Percentiles rank a stretch among this genome's conserved stretches.
Conservation (phyloP, 2,329 filamentous ascomycete species). For the Phialophora expanda region DNA sequence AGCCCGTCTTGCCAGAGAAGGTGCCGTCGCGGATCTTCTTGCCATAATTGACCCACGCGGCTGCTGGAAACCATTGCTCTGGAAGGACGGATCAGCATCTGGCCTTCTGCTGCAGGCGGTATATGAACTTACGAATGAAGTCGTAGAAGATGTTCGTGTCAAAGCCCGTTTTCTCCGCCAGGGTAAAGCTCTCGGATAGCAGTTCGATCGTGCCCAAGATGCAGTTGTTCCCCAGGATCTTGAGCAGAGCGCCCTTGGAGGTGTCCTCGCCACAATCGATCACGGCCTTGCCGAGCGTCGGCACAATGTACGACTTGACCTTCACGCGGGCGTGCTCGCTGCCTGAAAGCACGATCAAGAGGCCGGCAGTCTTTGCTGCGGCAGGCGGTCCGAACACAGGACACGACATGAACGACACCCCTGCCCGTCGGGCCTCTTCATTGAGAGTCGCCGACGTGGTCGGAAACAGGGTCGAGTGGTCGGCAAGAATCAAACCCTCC, state of each 20-base stretch:
- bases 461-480: slow-evolving; percentile 22
- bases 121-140: slow-evolving; percentile 13
- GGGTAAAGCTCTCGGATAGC: slow-evolving; percentile 18
- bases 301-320: slow-evolving; percentile 22
- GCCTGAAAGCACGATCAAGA: slow-evolving; percentile 19
- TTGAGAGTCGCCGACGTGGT: slow-evolving; percentile 16
- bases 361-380: slow-evolving; percentile 18
- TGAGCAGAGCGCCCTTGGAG: slow-evolving; percentile 17
- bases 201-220: slow-evolving; percentile 22
- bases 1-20: slow-evolving; percentile 21
- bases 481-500: slow-evolving; percentile 8
- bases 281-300: slow-evolving; percentile 19
- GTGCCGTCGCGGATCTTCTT: slow-evolving; percentile 20
- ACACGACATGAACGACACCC: slow-evolving; percentile 22
- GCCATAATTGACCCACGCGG: slow-evolving; percentile 22
- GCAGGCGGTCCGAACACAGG: slow-evolving; percentile 21
- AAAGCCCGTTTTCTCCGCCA: slow-evolving; percentile 24
- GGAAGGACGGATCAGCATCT: not conserved
- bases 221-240: slow-evolving; percentile 20
- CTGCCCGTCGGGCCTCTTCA: slow-evolving; percentile 5
- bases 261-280: slow-evolving; percentile 22
- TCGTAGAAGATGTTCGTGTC: slow-evolving; percentile 19
- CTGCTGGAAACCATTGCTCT: slow-evolving; percentile 22
- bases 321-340: not conserved
- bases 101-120: not conserved